Evolutionary conservation across 2,329 filamentous ascomycete genomes (phyloP), one percentile per base, ranked within the genome.

Genomic region (Rasamsonia emersonii): DNA sequence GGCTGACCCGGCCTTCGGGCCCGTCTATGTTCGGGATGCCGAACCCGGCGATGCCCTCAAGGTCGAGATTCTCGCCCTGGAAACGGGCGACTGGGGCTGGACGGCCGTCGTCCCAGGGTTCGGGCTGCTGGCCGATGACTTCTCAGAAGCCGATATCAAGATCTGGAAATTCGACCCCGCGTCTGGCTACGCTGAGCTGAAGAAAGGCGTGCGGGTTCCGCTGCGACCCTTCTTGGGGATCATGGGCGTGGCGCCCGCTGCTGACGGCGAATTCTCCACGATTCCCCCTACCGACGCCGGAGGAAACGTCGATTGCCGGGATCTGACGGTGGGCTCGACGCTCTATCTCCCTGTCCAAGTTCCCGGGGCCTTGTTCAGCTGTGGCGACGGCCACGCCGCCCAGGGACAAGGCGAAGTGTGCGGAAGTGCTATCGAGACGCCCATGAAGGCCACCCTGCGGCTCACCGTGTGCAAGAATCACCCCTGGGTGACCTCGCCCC

Each of bases 331-430:
- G 3, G 70, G 70, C 0, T 58, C 65, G 1, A 59, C 51, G 4
- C 53, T 73, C 13, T 71, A 64, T 43, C 55, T 73, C 1, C 68
- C 69, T 9, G 61, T 72, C 9, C 60, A 69, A 43, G 62, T 63
- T 0, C 41, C 58, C 3, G 70, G 70, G 0, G 70, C 67, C 1
- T 51, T 71, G 9, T 71, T 73, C 45, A 70, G 65, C 45, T 70
- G 67, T 38, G 69, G 69, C 20, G 69, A 74, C 43, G 69, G 68
- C 1, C 70, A 73, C 45, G 68, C 67, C 3, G 68, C 67, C 1
- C 69, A 73, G 43, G 69, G 70, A 3, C 67, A 71, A 37, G 70
- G 70, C 3, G 70, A 73, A 41, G 64, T 73, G 14, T 72, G 68
- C 40, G 68, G 70, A 4, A 70, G 67, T n/a, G 70, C 70, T 5